Percentiles rank a stretch among this genome's conserved stretches.
Conservation (phyloP, 257 asterid genomes). For the Ligustrum vulgare region DNA sequence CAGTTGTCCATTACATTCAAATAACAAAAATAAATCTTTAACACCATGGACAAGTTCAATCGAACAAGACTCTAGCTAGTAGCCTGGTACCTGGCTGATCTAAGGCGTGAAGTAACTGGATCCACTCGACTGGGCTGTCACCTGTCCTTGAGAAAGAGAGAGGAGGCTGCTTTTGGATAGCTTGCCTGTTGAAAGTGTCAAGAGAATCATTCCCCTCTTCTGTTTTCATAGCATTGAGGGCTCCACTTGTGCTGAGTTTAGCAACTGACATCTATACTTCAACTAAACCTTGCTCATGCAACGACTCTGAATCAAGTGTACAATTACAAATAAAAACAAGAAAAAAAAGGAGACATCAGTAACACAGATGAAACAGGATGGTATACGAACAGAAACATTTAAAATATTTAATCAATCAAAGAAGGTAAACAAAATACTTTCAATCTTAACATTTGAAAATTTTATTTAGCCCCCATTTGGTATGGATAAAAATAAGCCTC, state of each 20-base stretch:
- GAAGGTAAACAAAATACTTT: background rate
- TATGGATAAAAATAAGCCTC: too few relatives aligned
- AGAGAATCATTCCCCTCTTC: slow-evolving; percentile 67
- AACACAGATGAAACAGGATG: background rate
- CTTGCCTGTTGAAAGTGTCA: slow-evolving; percentile 60
- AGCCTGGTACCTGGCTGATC: slow-evolving; percentile 74
- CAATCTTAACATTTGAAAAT: background rate
- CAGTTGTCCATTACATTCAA: slow-evolving; percentile 4
- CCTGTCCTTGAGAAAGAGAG: slow-evolving; percentile 69
- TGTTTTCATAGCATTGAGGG: slow-evolving; percentile 58
- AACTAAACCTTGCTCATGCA: slow-evolving; percentile 30
- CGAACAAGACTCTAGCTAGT: background rate
- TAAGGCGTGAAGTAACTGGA: slow-evolving; percentile 71
- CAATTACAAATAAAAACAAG: background rate
- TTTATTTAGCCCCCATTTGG: background rate
- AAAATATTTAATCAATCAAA: slow-evolving; percentile 4
- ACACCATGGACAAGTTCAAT: background rate
- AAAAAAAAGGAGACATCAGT: slow-evolving; percentile 7
- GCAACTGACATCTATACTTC: slow-evolving; percentile 68
- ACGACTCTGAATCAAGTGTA: slow-evolving; percentile 31
- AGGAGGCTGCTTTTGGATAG: slow-evolving; percentile 65
- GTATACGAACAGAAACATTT: background rate
- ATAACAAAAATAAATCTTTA: slow-evolving; percentile 8
- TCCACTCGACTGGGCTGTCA: slow-evolving; percentile 78
- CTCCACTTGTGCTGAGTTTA: slow-evolving; percentile 54